Evolutionary conservation across 108 stramenopile species (phyloP).

Genomic region (Craspedostauros australis): DNA sequence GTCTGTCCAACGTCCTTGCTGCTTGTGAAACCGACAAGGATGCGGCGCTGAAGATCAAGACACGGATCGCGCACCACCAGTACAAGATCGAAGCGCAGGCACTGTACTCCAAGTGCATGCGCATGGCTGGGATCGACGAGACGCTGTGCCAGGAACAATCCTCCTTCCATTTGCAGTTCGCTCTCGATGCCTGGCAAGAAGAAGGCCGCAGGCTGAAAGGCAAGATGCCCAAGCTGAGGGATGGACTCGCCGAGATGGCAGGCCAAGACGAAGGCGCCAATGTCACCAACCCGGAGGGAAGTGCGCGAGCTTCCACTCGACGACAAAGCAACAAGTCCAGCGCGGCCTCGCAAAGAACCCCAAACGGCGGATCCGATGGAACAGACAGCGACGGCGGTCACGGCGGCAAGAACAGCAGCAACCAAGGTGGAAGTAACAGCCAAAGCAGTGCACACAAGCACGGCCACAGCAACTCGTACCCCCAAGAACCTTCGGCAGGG

Average conservation of each 20-base stretch:
- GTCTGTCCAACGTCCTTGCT: constrained; percentile 20
- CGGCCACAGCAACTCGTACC: too few relatives aligned
- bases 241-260: too few relatives aligned
- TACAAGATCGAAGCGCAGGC: constrained; percentile 24
- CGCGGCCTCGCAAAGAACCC: background rate
- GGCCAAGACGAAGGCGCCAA: too few relatives aligned
- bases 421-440: background rate
- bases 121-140: constrained; percentile 33
- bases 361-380: background rate
- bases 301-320: background rate
- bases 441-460: background rate
- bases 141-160: constrained; percentile 19
- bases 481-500: too few relatives aligned
- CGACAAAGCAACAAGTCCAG: constrained; percentile 2
- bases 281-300: too few relatives aligned
- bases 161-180: constrained; percentile 30
- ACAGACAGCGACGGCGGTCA: background rate
- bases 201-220: constrained; percentile 31
- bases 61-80: constrained; percentile 20
- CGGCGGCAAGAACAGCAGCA: background rate
- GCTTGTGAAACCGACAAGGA: constrained; percentile 5
- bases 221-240: too few relatives aligned
- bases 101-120: constrained; percentile 34
- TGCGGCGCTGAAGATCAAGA: constrained; percentile 5
- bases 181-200: constrained; percentile 28